Base-by-base conservation (phyloP, 106 monocot species). In the Ottelia alismoides region DNA sequence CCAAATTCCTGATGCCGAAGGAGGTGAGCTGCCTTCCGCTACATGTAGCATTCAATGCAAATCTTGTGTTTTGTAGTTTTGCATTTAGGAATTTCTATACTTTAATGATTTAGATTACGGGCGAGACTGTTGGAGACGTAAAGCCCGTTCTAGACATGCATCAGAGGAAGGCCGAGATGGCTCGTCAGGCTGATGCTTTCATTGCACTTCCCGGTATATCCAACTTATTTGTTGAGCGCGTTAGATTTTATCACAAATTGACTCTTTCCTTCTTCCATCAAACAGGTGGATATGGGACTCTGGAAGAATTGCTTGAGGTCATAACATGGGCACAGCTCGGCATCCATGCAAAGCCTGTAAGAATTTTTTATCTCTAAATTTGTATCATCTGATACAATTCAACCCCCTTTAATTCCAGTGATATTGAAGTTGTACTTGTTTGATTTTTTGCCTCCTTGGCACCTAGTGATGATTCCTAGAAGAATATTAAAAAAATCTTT, bases 101-200 rank as follows among this genome's bases (percentile, higher is more conserved):
- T n/a, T n/a, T n/a, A n/a, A 3, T 25, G 25, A 25, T 61, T 21
- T 47, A 61, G 61, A 26, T 61, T 17, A 48, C 69, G n/a, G 75
- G 75, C 20, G 75, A 56, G 21, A 64, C 75, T 9, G 18, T 65
- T 10, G 75, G 75, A 3, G 75, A 76, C 27, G 31, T 76, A 22
- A 60, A 20, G 27, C 45, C 64, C 14, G 75, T 75, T 10, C 47
- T 65, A 0, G 50, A 57, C 32, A 75, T 75, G 75, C 75, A 75
- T 47, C 64, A 75, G 47, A 20, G 75, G 27, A 75, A 76, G 54
- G 70, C 70, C 0, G 75, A 76, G 65, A 76, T 76, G 75, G 64
- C 70, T 22, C 52, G 64, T 0, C 55, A 64, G 2, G 61, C 75
- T 0, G 75, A 76, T 28, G 75, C 75, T 47, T 76, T 76, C 65